Evolutionary conservation across 805 yeast genomes (phyloP), one percentile per base, ranked within the genome.

Genomic region (Wickerhamomyces subpelliculosus): DNA sequence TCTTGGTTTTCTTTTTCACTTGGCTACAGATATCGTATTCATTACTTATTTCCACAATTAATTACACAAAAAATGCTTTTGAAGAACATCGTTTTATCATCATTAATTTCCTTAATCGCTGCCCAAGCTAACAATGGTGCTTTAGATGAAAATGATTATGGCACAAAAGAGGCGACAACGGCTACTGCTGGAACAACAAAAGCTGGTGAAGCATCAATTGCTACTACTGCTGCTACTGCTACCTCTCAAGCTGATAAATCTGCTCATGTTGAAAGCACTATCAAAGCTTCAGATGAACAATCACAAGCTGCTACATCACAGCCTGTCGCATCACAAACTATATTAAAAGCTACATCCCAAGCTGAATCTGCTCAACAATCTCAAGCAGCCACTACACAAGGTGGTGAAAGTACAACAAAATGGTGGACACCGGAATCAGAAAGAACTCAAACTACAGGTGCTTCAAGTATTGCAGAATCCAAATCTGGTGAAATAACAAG

Each of bases 51-150:
- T n/a, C 32, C 18, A 18, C 16, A n/a, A n/a, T 4, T 12, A 29
- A n/a, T 4, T 10, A 18, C 14, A 28, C 21, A 17, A 28, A 39
- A 27, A 27, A 46, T 46, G 49, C 43, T 41, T 17, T 39, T 43
- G 41, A 41, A 43, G 28, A 34, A 41, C 20, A 40, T 44, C 27
- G 22, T 42, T 22, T 34, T 39, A 11, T 6, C 45, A n/a, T 23
- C 40, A 17, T n/a, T 41, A 18, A 27, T 40, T 5, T 42, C 48
- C 8, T 17, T 32, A 12, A 22, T 44, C 18, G 37, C 39, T 25
- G 46, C 48, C 12, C n/a, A n/a, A n/a, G 44, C 39, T 29, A 25
- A 41, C 26, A 39, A 27, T 9, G 48, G 47, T 26, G 45, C 38
- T 8, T 34, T 39, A 10, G 45, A 41, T 18, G 45, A 32, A n/a